Evolutionary conservation across 1,284 basidiomycete genomes (phyloP).

Genomic region (Pterulicium gracile): DNA sequence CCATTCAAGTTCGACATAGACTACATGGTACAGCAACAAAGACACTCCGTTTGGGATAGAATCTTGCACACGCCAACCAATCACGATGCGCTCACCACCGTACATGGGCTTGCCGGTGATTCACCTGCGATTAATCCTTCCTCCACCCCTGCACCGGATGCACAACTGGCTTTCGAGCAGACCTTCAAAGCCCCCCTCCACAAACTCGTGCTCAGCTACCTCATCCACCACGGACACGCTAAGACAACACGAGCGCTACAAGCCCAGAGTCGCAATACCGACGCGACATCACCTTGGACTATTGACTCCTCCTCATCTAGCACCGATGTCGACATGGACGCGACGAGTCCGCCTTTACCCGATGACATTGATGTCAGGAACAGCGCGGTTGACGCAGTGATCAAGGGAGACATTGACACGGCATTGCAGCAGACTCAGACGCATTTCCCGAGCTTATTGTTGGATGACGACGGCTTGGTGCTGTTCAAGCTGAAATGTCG

Average conservation of each 20-base stretch:
- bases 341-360: constrained; percentile 18
- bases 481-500: constrained; percentile 69
- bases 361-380: constrained; percentile 56
- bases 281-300: neutral
- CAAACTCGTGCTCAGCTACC: constrained; percentile 67
- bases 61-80: constrained; percentile 44
- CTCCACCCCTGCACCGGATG: neutral
- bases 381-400: constrained; percentile 55
- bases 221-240: constrained; percentile 72
- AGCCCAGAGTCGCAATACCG: constrained; percentile 26
- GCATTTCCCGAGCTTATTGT: constrained; percentile 54
- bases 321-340: constrained; percentile 36
- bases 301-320: constrained; percentile 1
- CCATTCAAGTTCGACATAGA: constrained; percentile 86
- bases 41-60: constrained; percentile 49
- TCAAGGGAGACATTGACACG: constrained; percentile 59
- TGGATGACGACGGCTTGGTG: constrained; percentile 54
- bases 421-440: constrained; percentile 46
- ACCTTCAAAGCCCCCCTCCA: constrained; percentile 33
- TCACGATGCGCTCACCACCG: neutral
- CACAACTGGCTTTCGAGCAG: constrained; percentile 13
- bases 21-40: constrained; percentile 59
- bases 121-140: neutral
- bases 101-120: neutral
- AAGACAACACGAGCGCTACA: constrained; percentile 59